Conservation (phyloP, 257 asterid species). For the Nicotiana tomentosiformis region DNA sequence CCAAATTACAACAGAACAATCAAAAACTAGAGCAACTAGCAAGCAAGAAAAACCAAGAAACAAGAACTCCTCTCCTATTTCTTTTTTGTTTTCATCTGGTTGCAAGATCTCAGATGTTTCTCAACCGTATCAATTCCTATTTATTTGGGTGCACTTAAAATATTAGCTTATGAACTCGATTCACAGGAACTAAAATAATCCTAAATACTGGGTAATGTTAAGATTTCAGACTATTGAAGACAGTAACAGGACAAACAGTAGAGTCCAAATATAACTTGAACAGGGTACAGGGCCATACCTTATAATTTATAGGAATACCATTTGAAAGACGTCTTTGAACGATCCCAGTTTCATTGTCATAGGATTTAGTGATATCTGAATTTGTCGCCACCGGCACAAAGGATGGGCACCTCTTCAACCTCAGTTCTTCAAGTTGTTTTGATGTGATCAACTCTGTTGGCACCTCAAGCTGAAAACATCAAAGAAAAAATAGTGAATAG, state of each 20-base stretch:
- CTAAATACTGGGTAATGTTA: not conserved
- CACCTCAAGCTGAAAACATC: slow-evolving; percentile 82
- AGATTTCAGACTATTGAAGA: not conserved
- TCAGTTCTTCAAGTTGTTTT: slow-evolving; percentile 54
- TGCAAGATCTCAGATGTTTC: not conserved
- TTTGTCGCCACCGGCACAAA: slow-evolving; percentile 61
- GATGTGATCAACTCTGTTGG: slow-evolving; percentile 81
- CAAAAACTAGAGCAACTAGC: slow-evolving; percentile 11
- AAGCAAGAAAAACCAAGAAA: slow-evolving; percentile 9
- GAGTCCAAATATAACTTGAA: not conserved
- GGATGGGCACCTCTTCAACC: slow-evolving; percentile 51
- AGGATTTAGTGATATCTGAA: slow-evolving; percentile 42
- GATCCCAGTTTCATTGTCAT: slow-evolving; percentile 84
- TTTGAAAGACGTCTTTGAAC: slow-evolving; percentile 86
- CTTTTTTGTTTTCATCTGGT: not conserved
- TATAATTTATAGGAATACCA: slow-evolving; percentile 95
- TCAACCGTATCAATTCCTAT: not conserved
- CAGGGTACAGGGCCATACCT: slow-evolving; percentile 33
- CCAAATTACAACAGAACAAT: slow-evolving; percentile 14
- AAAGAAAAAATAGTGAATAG: slow-evolving; percentile 9
- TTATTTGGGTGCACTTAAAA: not conserved
- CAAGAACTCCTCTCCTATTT: not conserved
- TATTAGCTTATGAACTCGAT: not conserved
- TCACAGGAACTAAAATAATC: not conserved
- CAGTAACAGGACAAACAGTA: not conserved